phyloP scores from a whole-genome alignment of 140 eudicot genomes.

The Anethum foeniculum region DNA sequence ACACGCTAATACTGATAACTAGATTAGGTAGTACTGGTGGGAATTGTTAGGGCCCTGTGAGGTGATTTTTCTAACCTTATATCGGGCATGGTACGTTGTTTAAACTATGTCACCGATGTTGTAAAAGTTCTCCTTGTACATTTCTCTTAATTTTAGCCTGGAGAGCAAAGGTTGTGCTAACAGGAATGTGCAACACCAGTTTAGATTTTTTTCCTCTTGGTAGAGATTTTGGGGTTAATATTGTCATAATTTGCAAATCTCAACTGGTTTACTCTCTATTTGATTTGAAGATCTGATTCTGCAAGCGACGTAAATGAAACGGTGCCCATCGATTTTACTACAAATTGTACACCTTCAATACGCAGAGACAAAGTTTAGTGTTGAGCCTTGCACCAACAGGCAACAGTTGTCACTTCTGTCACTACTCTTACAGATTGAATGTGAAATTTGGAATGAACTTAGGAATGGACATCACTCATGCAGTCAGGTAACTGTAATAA shows the following conservation, averaged over 20 bases:
- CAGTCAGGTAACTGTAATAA: too few species aligned
- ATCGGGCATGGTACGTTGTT: slow-evolving; percentile 35
- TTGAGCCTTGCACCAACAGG: neutral
- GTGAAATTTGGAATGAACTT: neutral
- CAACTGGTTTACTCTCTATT: neutral
- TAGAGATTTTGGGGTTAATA: neutral
- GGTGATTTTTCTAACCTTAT: slow-evolving; percentile 46
- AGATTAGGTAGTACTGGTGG: slow-evolving; percentile 19
- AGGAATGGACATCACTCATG: neutral
- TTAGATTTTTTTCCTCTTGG: neutral
- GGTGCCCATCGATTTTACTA: neutral
- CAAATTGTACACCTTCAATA: neutral
- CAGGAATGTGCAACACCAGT: neutral
- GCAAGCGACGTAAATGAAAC: neutral
- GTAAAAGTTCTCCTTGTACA: slow-evolving; percentile 29
- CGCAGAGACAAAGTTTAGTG: neutral
- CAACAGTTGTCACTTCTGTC: neutral
- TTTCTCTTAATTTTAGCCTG: slow-evolving; percentile 10
- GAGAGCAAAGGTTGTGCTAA: neutral
- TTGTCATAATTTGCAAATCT: neutral
- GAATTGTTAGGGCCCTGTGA: slow-evolving; percentile 19
- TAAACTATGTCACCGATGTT: slow-evolving; percentile 19
- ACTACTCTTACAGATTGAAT: neutral
- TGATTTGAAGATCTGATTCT: neutral
- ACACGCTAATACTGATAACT: slow-evolving; percentile 17